Evolutionary conservation across 2,329 filamentous ascomycete species (phyloP).

Genomic region (Diaporthe australafricana): DNA sequence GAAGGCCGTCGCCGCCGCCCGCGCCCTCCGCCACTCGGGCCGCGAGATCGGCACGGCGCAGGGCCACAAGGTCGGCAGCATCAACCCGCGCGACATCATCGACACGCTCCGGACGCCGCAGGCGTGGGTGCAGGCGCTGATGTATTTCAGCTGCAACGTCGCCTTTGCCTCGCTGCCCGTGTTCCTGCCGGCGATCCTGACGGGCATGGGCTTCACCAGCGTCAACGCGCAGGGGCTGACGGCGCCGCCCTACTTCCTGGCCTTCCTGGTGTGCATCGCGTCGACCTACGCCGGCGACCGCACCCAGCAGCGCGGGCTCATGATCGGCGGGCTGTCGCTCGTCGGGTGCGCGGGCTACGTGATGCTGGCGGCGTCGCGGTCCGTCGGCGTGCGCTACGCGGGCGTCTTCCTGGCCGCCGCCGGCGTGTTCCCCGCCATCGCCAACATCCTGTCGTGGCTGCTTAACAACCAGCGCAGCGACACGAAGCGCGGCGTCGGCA

Average conservation of each 20-base stretch:
- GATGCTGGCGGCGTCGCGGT: constrained; percentile 67
- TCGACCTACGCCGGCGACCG: constrained; percentile 75
- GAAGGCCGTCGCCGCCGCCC: constrained; percentile 64
- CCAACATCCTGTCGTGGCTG: constrained; percentile 78
- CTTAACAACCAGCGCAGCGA: constrained; percentile 77
- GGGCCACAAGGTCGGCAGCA: constrained; percentile 47
- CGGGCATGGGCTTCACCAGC: constrained; percentile 74
- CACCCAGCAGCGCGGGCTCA: constrained; percentile 71
- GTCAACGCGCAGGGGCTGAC: constrained; percentile 78
- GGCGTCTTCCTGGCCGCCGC: constrained; percentile 59
- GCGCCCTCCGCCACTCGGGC: constrained; percentile 65
- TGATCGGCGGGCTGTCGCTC: constrained; percentile 66
- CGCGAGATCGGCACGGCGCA: constrained; percentile 58
- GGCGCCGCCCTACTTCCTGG: constrained; percentile 76
- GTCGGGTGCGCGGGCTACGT: constrained; percentile 73
- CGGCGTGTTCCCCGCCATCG: constrained; percentile 72
- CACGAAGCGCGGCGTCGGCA: constrained; percentile 71
- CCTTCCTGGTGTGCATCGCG: constrained; percentile 71
- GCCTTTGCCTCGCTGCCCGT: constrained; percentile 74
- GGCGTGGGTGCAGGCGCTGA: constrained; percentile 61
- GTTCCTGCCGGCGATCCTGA: constrained; percentile 72
- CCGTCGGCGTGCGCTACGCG: constrained; percentile 56
- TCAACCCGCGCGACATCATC: constrained; percentile 60
- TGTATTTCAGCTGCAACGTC: constrained; percentile 73
- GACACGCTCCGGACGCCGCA: constrained; percentile 59